Evolutionary conservation across 2,329 filamentous ascomycete species (phyloP), one percentile per base, ranked within the genome.

Genomic region (Lecanoromycetidae sp.): DNA sequence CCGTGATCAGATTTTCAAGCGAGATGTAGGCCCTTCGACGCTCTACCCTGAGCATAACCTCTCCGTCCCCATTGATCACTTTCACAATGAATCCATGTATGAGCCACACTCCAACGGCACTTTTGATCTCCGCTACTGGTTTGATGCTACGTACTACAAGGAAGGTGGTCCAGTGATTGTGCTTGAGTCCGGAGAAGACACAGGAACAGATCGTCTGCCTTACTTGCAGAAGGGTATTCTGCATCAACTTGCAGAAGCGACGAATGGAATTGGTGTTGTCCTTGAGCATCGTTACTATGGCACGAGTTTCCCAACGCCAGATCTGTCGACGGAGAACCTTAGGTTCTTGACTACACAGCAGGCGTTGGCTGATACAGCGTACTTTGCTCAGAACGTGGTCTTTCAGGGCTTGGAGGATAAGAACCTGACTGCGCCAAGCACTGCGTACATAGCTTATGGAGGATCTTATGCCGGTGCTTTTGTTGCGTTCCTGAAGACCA

Each of bases 241-340:
- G 0, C 71, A 79, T 29, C 74, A 85, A 54, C 70, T 94, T 15
- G 75, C 81, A 3, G 68, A 80, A 55, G 82, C 81, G 1, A 85
- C 82, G 0, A 68, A 79, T 48, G 87, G 87, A 1, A 66, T 94
- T 22, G 85, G 80, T 3, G 82, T 94, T 2, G 75, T 94, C 38
- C 72, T 94, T 2, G 87, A 94, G 66, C 87, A 94, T 59, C 77
- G 87, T 25, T 94, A 93, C 69, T 94, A 94, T 59, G 87, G 87
- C 47, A 72, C 71, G 10, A 88, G 83, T 60, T 79, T 81, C 46
- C 85, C 86, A 0, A 75, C 76, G 0, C 61, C 71, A 1, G 74
- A 88, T 57, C 69, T 90, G 17, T 74, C 74, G 0, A 80, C 77
- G 0, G 67, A 83, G 59, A 88, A 76, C 56, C 65, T 93, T 53